Base-by-base conservation (phyloP, 257 asterid species). In the Thymus mandschuricus region DNA sequence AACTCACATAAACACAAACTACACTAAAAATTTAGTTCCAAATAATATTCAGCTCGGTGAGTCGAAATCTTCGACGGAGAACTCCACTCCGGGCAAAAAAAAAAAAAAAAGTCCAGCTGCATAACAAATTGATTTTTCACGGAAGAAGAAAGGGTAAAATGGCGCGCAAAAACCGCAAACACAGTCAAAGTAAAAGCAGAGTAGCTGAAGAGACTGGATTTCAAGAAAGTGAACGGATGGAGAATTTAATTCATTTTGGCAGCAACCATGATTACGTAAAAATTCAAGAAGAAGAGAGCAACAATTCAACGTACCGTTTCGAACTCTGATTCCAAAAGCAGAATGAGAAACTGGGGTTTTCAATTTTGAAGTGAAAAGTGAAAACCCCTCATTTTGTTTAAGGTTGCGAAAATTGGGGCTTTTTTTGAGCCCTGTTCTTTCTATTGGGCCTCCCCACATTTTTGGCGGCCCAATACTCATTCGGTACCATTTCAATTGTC, bases 351-450 rank as follows among this genome's bases (percentile, higher is more conserved):
- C 66, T 40, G 57, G 58, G 76, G 80, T 35, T 35, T 35, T 35
- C 40, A 35, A 35, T 57, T 76, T 76, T 64, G 73, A 52, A 64
- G 64, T 38, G 68, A 70, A 48, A 60, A 63, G 56, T 0, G 12
- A 60, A 10, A 35, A 60, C 11, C 66, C 73, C 75, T 70, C 77
- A 31, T 46, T 58, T 68, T 8, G 10, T 30, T 50, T 8, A 21
- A 28, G 34, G 76, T 40, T 28, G 12, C 45, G 51, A 28, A 11
- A 38, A 4, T 40, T 55, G 29, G 40, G 44, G 8, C 41, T 51
- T 68, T 11, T 21, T 0, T 31, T 54, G 78, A 72, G 72, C 78
- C 73, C 57, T 2, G 8, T 6, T 10, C 2, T 21, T 33, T 9
- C 10, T 11, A 63, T 3, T 41, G 65, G 59, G 58, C 69, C 35